Evolutionary conservation across 2,329 filamentous ascomycete species (phyloP), one percentile per base, ranked within the genome.

Genomic region (Verticillium klebahnii): DNA sequence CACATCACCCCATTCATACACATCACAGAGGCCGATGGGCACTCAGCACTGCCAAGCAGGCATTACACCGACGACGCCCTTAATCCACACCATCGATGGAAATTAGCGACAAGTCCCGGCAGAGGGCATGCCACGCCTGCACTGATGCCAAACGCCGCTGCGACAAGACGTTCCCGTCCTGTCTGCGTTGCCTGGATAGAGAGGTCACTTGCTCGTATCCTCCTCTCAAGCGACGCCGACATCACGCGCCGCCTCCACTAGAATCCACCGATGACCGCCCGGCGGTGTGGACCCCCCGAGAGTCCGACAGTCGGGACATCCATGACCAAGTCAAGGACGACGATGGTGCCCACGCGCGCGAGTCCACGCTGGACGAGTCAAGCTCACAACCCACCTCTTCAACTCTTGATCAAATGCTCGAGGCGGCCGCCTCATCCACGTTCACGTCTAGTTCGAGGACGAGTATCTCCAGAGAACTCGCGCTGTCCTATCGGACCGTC

Each of bases 71-170:
- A 23, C 9, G 2, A 23, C n/a, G 19, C n/a, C n/a, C 19, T 19
- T 11, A 19, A 19, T 5, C 11, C 45, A 5, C 2, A 40, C 15
- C 17, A 12, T 17, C 19, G 11, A 52, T 52, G 19, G 19, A 23
- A 19, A 12, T 23, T 25, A 19, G 19, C 45, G 45, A 52, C 9
- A 52, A 23, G 19, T 64, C 62, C 2, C 63, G 63, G 54, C 63
- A 62, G 31, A 62, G 37, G 2, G 52, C 62, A 3, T 63, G 62
- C 5, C 57, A 58, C 8, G 39, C 62, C 14, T 63, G 62, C 12
- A 60, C 56, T 3, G 58, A 59, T 19, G 57, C 57, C 29, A 63
- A 62, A n/a, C 25, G 62, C 15, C 62, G 60, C 2, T 64, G 62
- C 36, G 62, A 64, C 36, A 56, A 37, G 9, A 40, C 39, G 14